Evolutionary conservation across 495 filamentous ascomycete genomes (phyloP), one percentile per base, ranked within the genome.

Genomic region (Trichoderma reesei): DNA sequence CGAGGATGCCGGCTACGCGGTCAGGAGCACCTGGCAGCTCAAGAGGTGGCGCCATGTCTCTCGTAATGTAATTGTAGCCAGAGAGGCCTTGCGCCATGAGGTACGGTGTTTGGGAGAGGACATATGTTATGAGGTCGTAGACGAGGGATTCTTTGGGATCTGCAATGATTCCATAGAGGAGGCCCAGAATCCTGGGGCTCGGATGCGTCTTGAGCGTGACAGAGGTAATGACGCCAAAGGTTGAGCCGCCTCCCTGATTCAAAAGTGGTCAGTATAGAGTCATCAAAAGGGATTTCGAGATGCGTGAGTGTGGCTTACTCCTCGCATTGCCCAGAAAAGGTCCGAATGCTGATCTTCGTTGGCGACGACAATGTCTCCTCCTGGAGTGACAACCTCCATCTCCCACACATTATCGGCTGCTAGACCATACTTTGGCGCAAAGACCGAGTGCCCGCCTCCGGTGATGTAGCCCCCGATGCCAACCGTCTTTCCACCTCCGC

Each of bases 251-350:
- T 16, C 86, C 86, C 77, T 81, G 41, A 1, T 26, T 26, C 9
- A 59, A 39, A 37, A 4, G 31, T 11, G 3, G 38, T 44, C 13
- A 48, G n/a, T 33, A n/a, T 41, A 4, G 60, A 26, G 26, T 26
- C 26, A 1, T 26, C 26, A 26, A 26, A 26, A 26, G 26, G 0
- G 26, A 26, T 26, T 1, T 26, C 26, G 26, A 26, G 26, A 26
- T 26, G 26, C 26, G 26, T 26, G 26, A 26, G 26, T 26, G 26
- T 26, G 26, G 26, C 78, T 73, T 68, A 82, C 77, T 1, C 86
- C 87, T 41, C 81, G 76, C 44, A 88, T 76, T 9, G 87, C 87
- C 86, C 85, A 89, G 71, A 85, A 89, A 7, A 90, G 68, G 69
- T 89, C 87, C 0, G 72, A 59, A 65, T 88, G 79, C 66, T 83